Evolutionary conservation across 768 basidiomycete species (phyloP), one percentile per base, ranked within the genome.

Genomic region (Boletus rubroflammeus): DNA sequence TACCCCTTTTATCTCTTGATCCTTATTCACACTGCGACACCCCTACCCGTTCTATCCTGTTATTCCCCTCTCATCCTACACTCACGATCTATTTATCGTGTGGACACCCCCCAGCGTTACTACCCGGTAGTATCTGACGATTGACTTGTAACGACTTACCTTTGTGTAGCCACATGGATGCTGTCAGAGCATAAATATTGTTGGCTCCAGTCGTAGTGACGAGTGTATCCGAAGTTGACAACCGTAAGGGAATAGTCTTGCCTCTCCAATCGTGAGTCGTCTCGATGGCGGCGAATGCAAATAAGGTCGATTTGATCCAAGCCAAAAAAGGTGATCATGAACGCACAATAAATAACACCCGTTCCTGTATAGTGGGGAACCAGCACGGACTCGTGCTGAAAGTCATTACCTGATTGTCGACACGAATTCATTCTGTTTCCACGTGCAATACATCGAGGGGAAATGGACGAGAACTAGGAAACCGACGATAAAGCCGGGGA

Each of bases 1-100:
- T 47, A 15, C 9, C 43, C 4, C 6, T 31, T 40, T 55, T n/a
- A 48, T 59, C 11, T 48, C 13, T 32, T 45, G 28, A 47, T 29
- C 0, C 31, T 15, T 48, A 6, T 53, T 55, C 13, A 58, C 17
- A 46, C 19, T 46, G 67, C 59, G 65, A 61, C 51, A 61, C 61
- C 59, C 44, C 28, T 26, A 50, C 21, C 6, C 35, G 7, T 15
- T 36, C 60, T 40, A 54, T 45, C 45, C 7, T 34, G 38, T 35
- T 62, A 23, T 47, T 39, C 6, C 14, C 29, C 3, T 19, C 8
- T 34, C 35, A 42, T 39, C 35, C 3, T 35, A 28, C 19, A 36
- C 14, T 28, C 35, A 46, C 36, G n/a, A 45, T 32, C 5, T 19
- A 13, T 26, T n/a, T 8, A 48, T 19, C 14, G 32, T 44, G 34